phyloP scores from a whole-genome alignment of 345 rosid species.

The Brassica incana region DNA sequence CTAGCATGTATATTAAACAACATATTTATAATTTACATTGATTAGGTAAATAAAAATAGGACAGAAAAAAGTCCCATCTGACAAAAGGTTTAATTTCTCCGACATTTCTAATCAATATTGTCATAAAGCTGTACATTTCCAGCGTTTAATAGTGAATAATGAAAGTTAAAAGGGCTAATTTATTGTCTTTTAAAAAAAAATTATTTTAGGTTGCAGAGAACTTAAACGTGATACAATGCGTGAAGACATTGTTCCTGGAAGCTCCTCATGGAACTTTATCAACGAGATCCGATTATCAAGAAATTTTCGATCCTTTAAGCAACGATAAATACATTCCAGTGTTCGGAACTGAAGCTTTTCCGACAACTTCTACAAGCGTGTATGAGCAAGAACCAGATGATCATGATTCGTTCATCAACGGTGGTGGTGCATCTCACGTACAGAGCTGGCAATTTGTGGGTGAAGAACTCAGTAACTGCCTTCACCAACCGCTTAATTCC shows the following conservation, averaged over 20 bases:
- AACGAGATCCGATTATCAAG: conserved; percentile 38
- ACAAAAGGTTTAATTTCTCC: neutral
- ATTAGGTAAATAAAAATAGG: neutral
- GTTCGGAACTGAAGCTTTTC: conserved; percentile 43
- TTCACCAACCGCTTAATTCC: conserved; percentile 62
- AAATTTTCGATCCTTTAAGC: conserved; percentile 38
- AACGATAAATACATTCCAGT: conserved; percentile 45
- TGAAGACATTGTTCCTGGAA: conserved; percentile 62
- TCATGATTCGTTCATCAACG: conserved; percentile 51
- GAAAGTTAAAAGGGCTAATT: conserved; percentile 1
- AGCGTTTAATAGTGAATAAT: neutral
- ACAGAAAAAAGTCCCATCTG: conserved; percentile 11
- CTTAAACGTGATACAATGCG: conserved; percentile 53
- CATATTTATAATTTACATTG: neutral
- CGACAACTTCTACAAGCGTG: conserved; percentile 49
- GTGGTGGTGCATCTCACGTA: conserved; percentile 62
- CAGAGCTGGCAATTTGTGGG: conserved; percentile 71
- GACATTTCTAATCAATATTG: conserved; percentile 5
- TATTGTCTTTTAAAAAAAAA: neutral
- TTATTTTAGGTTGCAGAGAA: conserved; percentile 74
- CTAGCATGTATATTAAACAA: neutral
- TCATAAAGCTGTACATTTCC: conserved; percentile 6
- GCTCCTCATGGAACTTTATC: conserved; percentile 42
- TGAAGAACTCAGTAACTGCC: conserved; percentile 66
- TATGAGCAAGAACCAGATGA: conserved; percentile 47